A percentile compares a stretch with the other conserved stretches of the same genome.
Conservation (phyloP, 2,329 filamentous ascomycete genomes). For the Microcyclospora tardicrescens region DNA sequence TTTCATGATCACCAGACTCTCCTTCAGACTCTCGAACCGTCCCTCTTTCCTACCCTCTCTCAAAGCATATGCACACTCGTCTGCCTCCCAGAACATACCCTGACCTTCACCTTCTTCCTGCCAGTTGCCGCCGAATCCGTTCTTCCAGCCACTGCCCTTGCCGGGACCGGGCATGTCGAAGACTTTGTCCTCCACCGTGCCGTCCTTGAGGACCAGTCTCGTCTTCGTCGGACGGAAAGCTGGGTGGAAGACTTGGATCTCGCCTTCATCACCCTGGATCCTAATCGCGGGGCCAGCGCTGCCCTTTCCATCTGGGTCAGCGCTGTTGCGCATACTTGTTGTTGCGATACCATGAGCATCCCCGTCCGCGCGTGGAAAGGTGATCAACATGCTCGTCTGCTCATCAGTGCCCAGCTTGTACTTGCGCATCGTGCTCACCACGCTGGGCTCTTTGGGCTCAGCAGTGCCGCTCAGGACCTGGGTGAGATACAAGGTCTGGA, state of each 20-base stretch:
- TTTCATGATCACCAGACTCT: constrained; percentile 79
- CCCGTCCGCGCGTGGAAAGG: constrained; percentile 50
- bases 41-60: constrained; percentile 68
- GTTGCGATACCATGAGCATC: constrained; percentile 53
- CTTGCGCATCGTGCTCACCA: constrained; percentile 56
- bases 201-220: constrained; percentile 27
- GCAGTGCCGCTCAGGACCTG: constrained; percentile 30
- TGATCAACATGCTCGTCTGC: constrained; percentile 62
- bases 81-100: constrained; percentile 83
- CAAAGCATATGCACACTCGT: constrained; percentile 62
- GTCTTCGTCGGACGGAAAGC: constrained; percentile 51
- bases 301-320: constrained; percentile 48
- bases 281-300: constrained; percentile 55
- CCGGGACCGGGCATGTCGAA: constrained; percentile 34
- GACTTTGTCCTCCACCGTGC: constrained; percentile 35
- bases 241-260: constrained; percentile 66
- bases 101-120: constrained; percentile 50
- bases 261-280: constrained; percentile 68
- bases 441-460: constrained; percentile 53
- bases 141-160: constrained; percentile 34
- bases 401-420: constrained; percentile 67
- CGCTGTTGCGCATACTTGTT: constrained; percentile 49
- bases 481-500: constrained; percentile 75
- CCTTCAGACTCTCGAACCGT: constrained; percentile 53
- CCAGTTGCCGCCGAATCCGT: constrained; percentile 30